These are phyloP conservation scores for Umbilicus rupestris DNA, from an alignment of 164 flowering plant genomes.

Conservation along the genomic window DNA sequence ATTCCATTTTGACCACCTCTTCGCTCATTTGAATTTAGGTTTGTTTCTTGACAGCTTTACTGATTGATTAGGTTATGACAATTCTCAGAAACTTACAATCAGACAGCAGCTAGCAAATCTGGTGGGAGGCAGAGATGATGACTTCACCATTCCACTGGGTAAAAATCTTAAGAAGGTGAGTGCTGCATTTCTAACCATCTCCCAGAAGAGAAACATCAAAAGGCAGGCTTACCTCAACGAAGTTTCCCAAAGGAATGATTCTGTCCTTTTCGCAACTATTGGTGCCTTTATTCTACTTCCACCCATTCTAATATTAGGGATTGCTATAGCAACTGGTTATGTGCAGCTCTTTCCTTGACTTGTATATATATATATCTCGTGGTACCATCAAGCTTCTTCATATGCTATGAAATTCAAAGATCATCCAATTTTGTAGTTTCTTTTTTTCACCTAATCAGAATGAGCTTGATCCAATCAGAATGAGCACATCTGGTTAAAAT, in stretches of 20 bases:
- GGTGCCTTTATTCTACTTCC: constrained; percentile 80
- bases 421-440: too few species aligned
- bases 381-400: too few species aligned
- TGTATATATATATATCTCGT: too few species aligned
- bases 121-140: constrained; percentile 54
- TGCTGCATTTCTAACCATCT: constrained; percentile 52
- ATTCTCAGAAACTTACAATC: constrained; percentile 45
- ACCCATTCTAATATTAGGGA: constrained; percentile 63
- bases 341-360: constrained; percentile 85
- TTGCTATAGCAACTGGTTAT: constrained; percentile 79
- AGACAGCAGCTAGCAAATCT: constrained; percentile 64
- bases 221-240: constrained; percentile 73
- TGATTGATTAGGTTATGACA: constrained; percentile 41
- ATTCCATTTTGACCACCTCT: neutral
- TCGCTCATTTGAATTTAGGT: neutral
- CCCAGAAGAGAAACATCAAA: constrained; percentile 89
- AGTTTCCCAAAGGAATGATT: constrained; percentile 85
- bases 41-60: neutral
- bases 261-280: constrained; percentile 70
- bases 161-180: constrained; percentile 69
- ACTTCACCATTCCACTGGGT: constrained; percentile 71
- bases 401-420: too few species aligned
- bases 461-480: too few species aligned
- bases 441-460: too few species aligned
- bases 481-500: too few species aligned